phyloP scores from a whole-genome alignment of 106 monocot genomes.

The Gastrodia elata region DNA sequence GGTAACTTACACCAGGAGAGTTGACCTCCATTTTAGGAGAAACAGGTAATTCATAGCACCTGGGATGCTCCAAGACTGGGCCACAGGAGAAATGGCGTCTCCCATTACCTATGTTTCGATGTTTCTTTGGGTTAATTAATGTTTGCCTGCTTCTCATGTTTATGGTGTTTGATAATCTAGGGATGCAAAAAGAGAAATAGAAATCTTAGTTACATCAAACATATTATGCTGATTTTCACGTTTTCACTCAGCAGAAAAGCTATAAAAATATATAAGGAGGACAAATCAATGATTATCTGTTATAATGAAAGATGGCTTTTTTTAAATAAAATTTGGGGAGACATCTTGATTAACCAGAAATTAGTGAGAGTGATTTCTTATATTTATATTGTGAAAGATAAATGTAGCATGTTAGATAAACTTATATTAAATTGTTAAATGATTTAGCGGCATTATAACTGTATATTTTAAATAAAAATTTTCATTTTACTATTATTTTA shows the following conservation, averaged over 20 bases:
- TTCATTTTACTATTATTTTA: too few relatives aligned
- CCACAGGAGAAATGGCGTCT: slow-evolving; percentile 11
- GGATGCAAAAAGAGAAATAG: not conserved
- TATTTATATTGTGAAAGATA: too few relatives aligned
- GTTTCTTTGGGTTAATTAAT: slow-evolving; percentile 10
- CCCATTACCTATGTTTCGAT: slow-evolving; percentile 14
- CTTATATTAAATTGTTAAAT: too few relatives aligned
- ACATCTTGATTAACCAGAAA: not conserved
- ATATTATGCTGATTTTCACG: not conserved
- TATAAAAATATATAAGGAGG: not conserved
- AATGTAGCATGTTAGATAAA: too few relatives aligned
- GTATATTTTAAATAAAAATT: too few relatives aligned
- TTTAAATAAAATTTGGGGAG: not conserved
- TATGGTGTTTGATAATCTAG: slow-evolving; percentile 19
- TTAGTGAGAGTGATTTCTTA: too few relatives aligned
- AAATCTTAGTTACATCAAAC: not conserved
- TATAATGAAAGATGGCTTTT: not conserved
- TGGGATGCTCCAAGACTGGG: slow-evolving; percentile 22
- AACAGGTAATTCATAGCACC: slow-evolving; percentile 1
- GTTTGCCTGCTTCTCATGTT: slow-evolving; percentile 19
- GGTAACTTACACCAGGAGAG: slow-evolving; percentile 6
- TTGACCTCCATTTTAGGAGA: slow-evolving; percentile 22
- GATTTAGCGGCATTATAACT: too few relatives aligned
- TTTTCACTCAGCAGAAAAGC: not conserved
- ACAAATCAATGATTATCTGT: not conserved